These are phyloP conservation scores for Saturnispora gosingensis DNA, from an alignment of 805 yeast species.

Conservation along the genomic window DNA sequence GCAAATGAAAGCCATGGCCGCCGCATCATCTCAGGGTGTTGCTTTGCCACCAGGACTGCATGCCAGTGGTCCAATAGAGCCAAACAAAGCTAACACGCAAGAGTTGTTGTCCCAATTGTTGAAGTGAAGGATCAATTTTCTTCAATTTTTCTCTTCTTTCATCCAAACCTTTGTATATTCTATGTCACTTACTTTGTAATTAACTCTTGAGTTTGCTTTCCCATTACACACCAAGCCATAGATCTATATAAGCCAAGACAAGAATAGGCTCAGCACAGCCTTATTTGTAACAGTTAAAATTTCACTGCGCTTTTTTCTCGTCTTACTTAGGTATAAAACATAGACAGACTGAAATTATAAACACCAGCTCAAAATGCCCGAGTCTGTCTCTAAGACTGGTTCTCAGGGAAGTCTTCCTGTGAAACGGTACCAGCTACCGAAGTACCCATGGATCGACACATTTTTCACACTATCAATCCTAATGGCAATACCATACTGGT, in stretches of 20 bases:
- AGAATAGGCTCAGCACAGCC: not conserved
- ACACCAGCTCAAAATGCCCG: not conserved
- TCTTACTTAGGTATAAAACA: not conserved
- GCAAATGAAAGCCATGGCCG: conserved; percentile 2
- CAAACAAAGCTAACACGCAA: conserved; percentile 1
- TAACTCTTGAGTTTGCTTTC: not conserved
- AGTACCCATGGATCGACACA: conserved; percentile 6
- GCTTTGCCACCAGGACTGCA: not conserved
- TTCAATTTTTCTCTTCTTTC: not conserved
- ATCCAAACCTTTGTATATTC: not conserved
- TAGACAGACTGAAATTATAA: not conserved
- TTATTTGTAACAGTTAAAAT: not conserved
- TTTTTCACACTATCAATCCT: conserved; percentile 11
- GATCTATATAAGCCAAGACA: not conserved
- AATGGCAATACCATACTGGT: conserved; percentile 22
- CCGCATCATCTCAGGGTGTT: not conserved
- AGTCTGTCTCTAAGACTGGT: not conserved
- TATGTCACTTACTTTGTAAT: not conserved
- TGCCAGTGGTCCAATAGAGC: not conserved
- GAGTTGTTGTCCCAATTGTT: conserved; percentile 6
- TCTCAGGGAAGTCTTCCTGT: not conserved
- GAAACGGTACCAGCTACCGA: not conserved
- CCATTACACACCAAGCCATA: not conserved
- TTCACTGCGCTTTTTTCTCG: not conserved
- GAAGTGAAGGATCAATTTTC: not conserved